Evolutionary conservation across 2,329 filamentous ascomycete genomes (phyloP).

Genomic region (Pseudogymnoascus sp.): DNA sequence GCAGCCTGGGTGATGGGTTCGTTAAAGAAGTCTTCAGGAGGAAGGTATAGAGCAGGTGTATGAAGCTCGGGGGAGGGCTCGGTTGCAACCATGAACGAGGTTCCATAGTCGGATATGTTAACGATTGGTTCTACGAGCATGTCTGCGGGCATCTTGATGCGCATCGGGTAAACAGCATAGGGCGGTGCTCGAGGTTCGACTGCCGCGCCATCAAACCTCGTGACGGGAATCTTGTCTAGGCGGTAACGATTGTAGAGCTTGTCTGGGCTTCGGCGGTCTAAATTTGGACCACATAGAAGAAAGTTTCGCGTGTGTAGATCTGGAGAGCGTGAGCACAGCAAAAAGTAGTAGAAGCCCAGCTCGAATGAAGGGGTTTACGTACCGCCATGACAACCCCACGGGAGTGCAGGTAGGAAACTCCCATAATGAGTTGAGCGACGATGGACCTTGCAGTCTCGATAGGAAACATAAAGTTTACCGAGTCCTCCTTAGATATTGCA

Average conservation of each 20-base stretch:
- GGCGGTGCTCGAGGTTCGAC: background rate
- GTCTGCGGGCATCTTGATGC: background rate
- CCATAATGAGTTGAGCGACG: background rate
- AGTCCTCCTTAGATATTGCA: background rate
- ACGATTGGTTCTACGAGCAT: slow-evolving; percentile 12
- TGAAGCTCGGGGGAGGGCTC: background rate
- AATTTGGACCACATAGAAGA: background rate
- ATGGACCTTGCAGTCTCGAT: background rate
- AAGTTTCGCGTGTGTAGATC: background rate
- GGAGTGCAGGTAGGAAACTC: background rate
- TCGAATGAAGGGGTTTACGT: too few relatives aligned
- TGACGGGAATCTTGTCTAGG: background rate
- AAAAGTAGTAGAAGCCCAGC: too few relatives aligned
- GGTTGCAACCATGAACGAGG: background rate
- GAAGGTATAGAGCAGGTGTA: background rate
- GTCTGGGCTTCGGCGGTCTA: background rate
- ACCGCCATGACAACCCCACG: background rate
- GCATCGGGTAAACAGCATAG: background rate
- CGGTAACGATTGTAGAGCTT: background rate
- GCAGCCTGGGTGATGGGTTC: slow-evolving; percentile 11
- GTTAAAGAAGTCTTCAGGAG: slow-evolving; percentile 1
- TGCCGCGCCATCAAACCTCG: background rate
- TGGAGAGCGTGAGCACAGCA: background rate
- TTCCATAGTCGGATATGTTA: background rate
- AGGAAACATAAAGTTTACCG: background rate